Percentiles rank a stretch among this genome's conserved stretches.
Conservation (phyloP, 2,329 filamentous ascomycete species). For the Colletotrichum kahawae region DNA sequence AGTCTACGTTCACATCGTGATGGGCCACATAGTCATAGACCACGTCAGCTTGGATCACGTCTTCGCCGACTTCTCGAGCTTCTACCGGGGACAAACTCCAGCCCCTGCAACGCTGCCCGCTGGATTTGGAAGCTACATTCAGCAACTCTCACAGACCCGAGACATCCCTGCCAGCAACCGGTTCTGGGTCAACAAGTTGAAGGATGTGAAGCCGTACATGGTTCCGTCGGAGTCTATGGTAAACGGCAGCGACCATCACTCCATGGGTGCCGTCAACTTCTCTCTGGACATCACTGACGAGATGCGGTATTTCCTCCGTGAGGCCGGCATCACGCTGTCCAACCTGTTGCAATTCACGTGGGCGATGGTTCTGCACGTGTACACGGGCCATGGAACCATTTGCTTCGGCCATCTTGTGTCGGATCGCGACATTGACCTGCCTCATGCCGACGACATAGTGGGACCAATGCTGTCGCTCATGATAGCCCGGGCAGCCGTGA, state of each 20-base stretch:
- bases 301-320: background rate
- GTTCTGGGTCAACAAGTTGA: background rate
- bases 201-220: background rate
- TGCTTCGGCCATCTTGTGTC: slow-evolving; percentile 5
- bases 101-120: background rate
- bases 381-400: background rate
- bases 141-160: background rate
- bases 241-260: background rate
- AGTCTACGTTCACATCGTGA: background rate
- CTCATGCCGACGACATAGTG: background rate
- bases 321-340: background rate
- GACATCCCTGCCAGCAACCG: background rate
- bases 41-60: slow-evolving; percentile 12
- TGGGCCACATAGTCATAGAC: slow-evolving; percentile 2
- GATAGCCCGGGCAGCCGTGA: background rate
- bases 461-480: background rate
- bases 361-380: background rate
- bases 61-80: background rate
- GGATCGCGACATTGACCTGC: background rate
- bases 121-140: background rate
- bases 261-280: background rate
- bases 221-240: background rate
- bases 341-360: background rate
- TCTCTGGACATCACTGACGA: background rate
- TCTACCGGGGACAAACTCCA: background rate